Percentiles rank a stretch among this genome's conserved stretches.
Evolutionary conservation across 768 basidiomycete species (phyloP).

Genomic region (Boletus eberwhitei): DNA sequence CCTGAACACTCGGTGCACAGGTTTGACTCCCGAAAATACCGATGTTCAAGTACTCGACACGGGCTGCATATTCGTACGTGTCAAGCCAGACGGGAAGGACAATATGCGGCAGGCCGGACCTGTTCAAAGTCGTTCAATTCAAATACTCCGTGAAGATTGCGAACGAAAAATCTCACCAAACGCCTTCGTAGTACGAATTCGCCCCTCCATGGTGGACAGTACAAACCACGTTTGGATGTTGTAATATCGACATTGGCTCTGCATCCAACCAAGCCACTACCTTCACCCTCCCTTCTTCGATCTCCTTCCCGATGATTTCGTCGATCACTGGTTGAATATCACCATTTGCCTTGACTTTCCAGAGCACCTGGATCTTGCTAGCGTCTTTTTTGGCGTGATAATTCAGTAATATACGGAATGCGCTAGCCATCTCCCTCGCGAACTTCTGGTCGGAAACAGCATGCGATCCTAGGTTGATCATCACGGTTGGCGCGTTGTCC

Average conservation of each 20-base stretch:
- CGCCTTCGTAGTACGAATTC: no score
- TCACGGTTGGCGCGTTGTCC: conserved; percentile 7
- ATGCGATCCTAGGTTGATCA: conserved; percentile 13
- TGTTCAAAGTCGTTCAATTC: background rate
- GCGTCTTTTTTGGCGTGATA: background rate
- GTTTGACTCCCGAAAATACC: conserved; percentile 5
- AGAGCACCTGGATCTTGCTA: conserved; percentile 7
- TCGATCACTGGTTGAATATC: background rate
- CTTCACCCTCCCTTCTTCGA: conserved; percentile 7
- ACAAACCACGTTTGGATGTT: background rate
- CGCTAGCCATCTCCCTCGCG: background rate
- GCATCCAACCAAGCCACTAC: conserved; percentile 9
- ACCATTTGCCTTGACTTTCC: background rate
- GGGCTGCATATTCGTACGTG: conserved; percentile 4
- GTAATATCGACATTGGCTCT: conserved; percentile 9
- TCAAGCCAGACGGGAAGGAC: conserved; percentile 13
- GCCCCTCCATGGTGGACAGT: no score
- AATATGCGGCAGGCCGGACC: conserved; percentile 10
- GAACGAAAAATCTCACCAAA: no score
- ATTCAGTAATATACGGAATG: conserved; percentile 7
- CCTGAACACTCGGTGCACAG: background rate
- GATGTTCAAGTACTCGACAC: conserved; percentile 2
- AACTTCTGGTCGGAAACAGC: background rate
- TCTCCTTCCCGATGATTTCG: background rate
- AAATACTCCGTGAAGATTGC: background rate